phyloP scores from a whole-genome alignment of 805 yeast genomes.

The Sugiyamaella americana region DNA sequence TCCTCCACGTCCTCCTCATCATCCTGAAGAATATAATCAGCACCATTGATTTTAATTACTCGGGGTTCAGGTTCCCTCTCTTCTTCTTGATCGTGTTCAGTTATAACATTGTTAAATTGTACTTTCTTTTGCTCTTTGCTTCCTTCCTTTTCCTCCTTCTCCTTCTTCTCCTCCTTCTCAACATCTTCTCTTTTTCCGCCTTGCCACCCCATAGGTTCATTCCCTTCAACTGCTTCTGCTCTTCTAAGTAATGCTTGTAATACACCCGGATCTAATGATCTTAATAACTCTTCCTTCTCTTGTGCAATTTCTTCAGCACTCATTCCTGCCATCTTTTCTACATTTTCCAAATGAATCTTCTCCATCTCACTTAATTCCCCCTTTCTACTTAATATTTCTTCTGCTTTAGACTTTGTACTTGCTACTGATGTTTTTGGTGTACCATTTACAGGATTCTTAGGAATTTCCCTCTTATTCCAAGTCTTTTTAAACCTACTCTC shows the following conservation, averaged over 20 bases:
- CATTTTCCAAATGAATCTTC: slow-evolving; percentile 69
- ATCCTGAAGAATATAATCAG: slow-evolving; percentile 34
- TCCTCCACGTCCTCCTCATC: slow-evolving; percentile 13
- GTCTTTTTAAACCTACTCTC: slow-evolving; percentile 4
- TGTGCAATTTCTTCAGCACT: slow-evolving; percentile 54
- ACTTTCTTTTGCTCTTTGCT: neutral
- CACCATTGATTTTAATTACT: slow-evolving; percentile 20
- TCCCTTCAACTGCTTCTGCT: slow-evolving; percentile 41
- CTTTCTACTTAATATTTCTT: slow-evolving; percentile 7
- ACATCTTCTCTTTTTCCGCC: neutral
- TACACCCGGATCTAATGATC: slow-evolving; percentile 62
- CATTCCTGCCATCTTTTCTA: slow-evolving; percentile 56
- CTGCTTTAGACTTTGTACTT: slow-evolving; percentile 6
- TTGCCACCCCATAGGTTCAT: slow-evolving; percentile 5
- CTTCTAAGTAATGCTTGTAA: slow-evolving; percentile 39
- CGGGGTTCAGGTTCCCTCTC: slow-evolving; percentile 10
- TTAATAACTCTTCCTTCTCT: slow-evolving; percentile 62
- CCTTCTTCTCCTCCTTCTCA: neutral
- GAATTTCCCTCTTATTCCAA: neutral
- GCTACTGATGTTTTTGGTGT: neutral
- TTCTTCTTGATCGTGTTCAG: neutral
- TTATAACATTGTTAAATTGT: neutral
- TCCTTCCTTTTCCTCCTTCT: slow-evolving; percentile 3
- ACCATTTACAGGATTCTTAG: neutral
- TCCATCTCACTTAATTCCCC: slow-evolving; percentile 53